Evolutionary conservation across 2,329 filamentous ascomycete species (phyloP).

Genomic region (Aspergillus neotritici): DNA sequence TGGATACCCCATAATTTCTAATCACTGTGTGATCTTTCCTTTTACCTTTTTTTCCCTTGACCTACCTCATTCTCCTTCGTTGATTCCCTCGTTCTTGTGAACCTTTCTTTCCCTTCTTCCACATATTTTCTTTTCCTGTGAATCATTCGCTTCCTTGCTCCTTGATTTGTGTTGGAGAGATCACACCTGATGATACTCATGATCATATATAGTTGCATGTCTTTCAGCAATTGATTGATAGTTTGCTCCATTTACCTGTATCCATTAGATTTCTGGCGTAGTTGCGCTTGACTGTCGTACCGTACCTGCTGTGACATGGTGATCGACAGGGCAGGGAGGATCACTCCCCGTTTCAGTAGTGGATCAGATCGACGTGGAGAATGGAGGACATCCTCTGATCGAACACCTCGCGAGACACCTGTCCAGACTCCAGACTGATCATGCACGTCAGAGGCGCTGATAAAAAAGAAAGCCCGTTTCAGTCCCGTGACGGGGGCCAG

Average conservation of each 20-base stretch:
- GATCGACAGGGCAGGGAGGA: too few species aligned
- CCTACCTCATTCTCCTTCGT: conserved; percentile 3
- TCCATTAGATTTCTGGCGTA: too few species aligned
- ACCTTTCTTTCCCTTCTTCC: conserved; percentile 1
- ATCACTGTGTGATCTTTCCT: conserved; percentile 19
- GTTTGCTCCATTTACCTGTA: not conserved
- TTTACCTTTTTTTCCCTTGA: conserved; percentile 5
- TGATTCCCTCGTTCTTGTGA: not conserved
- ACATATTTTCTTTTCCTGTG: conserved; percentile 1
- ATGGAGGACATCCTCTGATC: too few species aligned
- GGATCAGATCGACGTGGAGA: too few species aligned
- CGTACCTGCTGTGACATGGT: too few species aligned
- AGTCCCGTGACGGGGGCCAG: too few species aligned
- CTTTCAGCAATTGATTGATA: conserved; percentile 8
- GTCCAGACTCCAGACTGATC: too few species aligned
- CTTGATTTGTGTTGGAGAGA: conserved; percentile 6
- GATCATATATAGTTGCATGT: conserved; percentile 11
- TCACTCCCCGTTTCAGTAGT: too few species aligned
- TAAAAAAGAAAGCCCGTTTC: too few species aligned
- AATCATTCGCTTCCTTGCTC: conserved; percentile 9
- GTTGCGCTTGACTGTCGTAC: too few species aligned
- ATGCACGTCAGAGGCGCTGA: too few species aligned
- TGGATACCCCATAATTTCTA: conserved; percentile 21
- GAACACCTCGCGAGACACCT: too few species aligned
- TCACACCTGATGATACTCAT: conserved; percentile 17